Evolutionary conservation across 805 yeast species (phyloP).

Genomic region (Suhomyces sp.): DNA sequence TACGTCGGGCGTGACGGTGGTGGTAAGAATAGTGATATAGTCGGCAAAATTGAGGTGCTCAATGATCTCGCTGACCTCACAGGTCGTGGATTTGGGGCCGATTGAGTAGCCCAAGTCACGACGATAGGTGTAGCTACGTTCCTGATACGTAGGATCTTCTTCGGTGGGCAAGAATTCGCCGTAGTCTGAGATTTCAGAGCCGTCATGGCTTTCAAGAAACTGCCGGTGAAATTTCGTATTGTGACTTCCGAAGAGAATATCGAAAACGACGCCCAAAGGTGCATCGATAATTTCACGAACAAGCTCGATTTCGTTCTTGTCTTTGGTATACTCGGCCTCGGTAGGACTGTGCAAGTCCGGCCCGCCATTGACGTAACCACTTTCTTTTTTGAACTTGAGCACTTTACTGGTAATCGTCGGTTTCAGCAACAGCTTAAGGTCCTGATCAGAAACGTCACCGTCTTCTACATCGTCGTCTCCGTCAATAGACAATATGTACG

Average conservation of each 20-base stretch:
- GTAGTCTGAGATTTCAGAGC: constrained; percentile 51
- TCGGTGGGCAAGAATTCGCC: constrained; percentile 34
- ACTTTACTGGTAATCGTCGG: constrained; percentile 5
- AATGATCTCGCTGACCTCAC: constrained; percentile 59
- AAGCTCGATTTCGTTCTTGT: constrained; percentile 52
- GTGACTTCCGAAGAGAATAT: constrained; percentile 62
- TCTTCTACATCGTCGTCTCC: constrained; percentile 17
- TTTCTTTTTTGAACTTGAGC: constrained; percentile 16
- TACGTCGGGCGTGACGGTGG: constrained; percentile 75
- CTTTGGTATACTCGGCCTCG: constrained; percentile 29
- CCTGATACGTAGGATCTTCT: constrained; percentile 33
- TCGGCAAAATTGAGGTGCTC: constrained; percentile 50
- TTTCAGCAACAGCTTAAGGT: constrained; percentile 1
- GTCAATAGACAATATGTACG: constrained; percentile 18
- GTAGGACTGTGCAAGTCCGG: constrained; percentile 53
- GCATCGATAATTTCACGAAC: constrained; percentile 53
- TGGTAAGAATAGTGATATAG: constrained; percentile 49
- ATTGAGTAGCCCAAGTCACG: constrained; percentile 67
- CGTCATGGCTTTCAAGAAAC: constrained; percentile 59
- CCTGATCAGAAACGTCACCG: constrained; percentile 21
- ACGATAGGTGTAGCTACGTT: constrained; percentile 53
- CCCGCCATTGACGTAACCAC: constrained; percentile 24
- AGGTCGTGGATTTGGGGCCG: constrained; percentile 74
- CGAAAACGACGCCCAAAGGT: constrained; percentile 62
- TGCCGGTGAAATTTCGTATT: constrained; percentile 36